A percentile compares a stretch with the other conserved stretches of the same genome.
These are phyloP conservation scores for Cryptococcus sp. DNA, from an alignment of 1,284 basidiomycete genomes.

Conservation along the genomic window DNA sequence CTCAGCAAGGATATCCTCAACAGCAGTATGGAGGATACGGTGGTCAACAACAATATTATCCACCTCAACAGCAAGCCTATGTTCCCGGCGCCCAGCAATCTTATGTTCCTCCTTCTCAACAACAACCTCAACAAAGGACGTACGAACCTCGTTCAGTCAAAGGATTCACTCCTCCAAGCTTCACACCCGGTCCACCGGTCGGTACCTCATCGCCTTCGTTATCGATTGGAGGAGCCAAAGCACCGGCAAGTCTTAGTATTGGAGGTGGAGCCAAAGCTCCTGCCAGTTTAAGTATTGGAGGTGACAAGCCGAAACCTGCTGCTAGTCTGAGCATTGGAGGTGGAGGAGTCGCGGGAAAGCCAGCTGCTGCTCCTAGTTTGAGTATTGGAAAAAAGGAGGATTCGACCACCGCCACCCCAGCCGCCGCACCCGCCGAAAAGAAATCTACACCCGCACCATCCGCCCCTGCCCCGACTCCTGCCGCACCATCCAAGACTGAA, in stretches of 20 bases:
- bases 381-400: constrained; percentile 36
- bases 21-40: constrained; percentile 22
- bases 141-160: constrained; percentile 34
- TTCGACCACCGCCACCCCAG: constrained; percentile 16
- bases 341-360: constrained; percentile 11
- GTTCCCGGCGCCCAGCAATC: constrained; percentile 10
- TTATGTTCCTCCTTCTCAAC: constrained; percentile 15
- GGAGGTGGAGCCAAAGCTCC: constrained; percentile 38
- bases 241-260: constrained; percentile 40
- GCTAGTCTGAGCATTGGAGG: constrained; percentile 35
- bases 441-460: constrained; percentile 10
- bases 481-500: constrained; percentile 10
- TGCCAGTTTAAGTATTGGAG: constrained; percentile 32
- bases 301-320: constrained; percentile 36
- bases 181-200: constrained; percentile 4
- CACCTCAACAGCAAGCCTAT: constrained; percentile 23
- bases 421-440: constrained; percentile 11
- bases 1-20: constrained; percentile 19
- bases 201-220: constrained; percentile 13
- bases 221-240: constrained; percentile 28
- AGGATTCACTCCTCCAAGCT: constrained; percentile 41
- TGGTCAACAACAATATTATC: constrained; percentile 20
- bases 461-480: constrained; percentile 13
- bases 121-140: constrained; percentile 4
- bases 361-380: constrained; percentile 37